Evolutionary conservation across 176 grass and related monocot species (phyloP).

Genomic region (Ananas comosus): DNA sequence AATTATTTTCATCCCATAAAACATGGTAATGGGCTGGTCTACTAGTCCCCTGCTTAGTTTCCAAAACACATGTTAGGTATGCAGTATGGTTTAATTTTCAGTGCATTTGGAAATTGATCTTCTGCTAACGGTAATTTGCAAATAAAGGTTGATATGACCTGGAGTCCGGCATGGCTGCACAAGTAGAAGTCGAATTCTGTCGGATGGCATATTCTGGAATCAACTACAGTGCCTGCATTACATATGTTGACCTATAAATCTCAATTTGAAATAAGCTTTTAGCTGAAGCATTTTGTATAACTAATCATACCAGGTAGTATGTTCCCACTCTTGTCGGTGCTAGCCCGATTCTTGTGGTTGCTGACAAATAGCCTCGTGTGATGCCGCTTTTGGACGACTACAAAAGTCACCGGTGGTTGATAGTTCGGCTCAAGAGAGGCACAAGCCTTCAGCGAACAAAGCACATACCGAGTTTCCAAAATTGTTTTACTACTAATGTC

Average conservation of each 20-base stretch:
- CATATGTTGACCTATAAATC: neutral
- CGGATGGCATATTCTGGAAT: slow-evolving; percentile 66
- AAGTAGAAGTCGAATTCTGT: slow-evolving; percentile 79
- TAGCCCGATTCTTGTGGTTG: slow-evolving; percentile 9
- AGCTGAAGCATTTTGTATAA: neutral
- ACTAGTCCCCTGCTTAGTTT: slow-evolving; percentile 44
- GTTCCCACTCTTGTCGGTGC: slow-evolving; percentile 29
- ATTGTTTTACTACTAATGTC: neutral
- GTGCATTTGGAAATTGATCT: neutral
- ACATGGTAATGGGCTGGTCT: slow-evolving; percentile 70
- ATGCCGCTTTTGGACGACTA: slow-evolving; percentile 87
- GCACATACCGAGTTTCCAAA: neutral
- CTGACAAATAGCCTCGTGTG: slow-evolving; percentile 59
- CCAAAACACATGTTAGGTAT: neutral
- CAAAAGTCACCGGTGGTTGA: slow-evolving; percentile 55
- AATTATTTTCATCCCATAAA: slow-evolving; percentile 65
- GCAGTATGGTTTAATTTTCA: too few relatives aligned
- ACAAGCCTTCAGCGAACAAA: slow-evolving; percentile 36
- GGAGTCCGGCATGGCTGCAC: slow-evolving; percentile 66
- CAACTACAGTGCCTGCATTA: slow-evolving; percentile 61
- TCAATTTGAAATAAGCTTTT: neutral
- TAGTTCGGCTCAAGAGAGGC: slow-evolving; percentile 38
- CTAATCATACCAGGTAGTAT: slow-evolving; percentile 41
- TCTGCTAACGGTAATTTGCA: neutral
- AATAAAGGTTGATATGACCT: slow-evolving; percentile 24